Evolutionary conservation across 805 yeast species (phyloP), one percentile per base, ranked within the genome.

Genomic region (Lachancea sp.): DNA sequence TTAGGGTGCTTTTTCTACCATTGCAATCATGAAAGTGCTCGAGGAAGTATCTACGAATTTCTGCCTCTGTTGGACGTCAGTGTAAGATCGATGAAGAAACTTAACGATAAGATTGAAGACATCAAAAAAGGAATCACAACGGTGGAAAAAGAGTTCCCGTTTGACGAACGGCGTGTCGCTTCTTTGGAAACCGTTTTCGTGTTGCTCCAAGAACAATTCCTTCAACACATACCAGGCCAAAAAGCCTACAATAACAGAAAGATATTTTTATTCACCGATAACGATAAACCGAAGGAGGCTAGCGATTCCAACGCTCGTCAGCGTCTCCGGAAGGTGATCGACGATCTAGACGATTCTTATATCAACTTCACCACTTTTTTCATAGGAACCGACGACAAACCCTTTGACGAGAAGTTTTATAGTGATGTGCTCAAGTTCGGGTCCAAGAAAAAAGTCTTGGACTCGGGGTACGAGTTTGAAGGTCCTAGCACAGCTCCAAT

Each of bases 211-310:
- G 81, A 78, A 43, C 82, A 79, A 47, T 80, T 84, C 49, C 56
- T 67, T 13, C 59, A 67, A 31, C 60, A 63, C 3, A 67, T 68
- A 15, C 60, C 60, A 12, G 65, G 57, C 30, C 75, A 73, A 34
- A 68, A 65, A 42, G 58, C 60, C 19, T 82, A 73, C 59, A 77
- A 77, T 41, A 72, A 72, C 36, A 77, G 75, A 51, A 80, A 83
- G 54, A 64, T 86, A 2, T 74, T 87, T 51, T 66, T 88, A 57
- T 77, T 89, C 56, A 86, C 96, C 0, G 84, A 82, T 58, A 79
- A 82, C 58, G 93, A 84, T 52, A 64, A 63, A 38, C 97, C 96
- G 0, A 74, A 66, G 50, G 69, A 70, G 43, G 66, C 67, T 7
- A 54, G 67, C 7, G 68, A 72, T 13, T 46, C 55, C 2, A 67